Evolutionary conservation across 345 rosid genomes (phyloP).

Genomic region (Psidium friedrichsthalianum): DNA sequence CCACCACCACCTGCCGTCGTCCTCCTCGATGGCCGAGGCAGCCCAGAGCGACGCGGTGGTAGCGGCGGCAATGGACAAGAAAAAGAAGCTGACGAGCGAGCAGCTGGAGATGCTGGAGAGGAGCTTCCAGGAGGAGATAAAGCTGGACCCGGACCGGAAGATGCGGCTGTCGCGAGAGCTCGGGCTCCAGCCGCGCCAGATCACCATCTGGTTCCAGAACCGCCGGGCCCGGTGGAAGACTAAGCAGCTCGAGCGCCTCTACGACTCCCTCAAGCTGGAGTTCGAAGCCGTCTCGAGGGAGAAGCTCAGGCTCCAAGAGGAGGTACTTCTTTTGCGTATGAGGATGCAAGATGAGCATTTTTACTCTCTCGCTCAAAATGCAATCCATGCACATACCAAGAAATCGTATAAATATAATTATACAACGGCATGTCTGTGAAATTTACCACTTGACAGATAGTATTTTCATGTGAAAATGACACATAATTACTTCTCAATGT

Average conservation of each 20-base stretch:
- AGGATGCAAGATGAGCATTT: neutral
- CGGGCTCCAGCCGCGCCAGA: conserved; percentile 81
- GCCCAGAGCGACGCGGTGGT: neutral
- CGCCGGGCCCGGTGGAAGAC: conserved; percentile 86
- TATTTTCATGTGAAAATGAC: neutral
- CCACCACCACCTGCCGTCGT: neutral
- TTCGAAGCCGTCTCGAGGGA: conserved; percentile 50
- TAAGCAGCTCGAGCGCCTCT: conserved; percentile 69
- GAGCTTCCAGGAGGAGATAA: conserved; percentile 77
- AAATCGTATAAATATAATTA: neutral
- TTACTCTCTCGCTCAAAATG: neutral
- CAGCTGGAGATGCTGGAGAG: conserved; percentile 70
- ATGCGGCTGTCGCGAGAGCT: conserved; percentile 74
- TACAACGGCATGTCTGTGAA: neutral
- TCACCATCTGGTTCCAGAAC: conserved; percentile 93
- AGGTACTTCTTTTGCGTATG: conserved; percentile 24
- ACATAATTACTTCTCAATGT: neutral
- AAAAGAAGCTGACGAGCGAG: conserved; percentile 53
- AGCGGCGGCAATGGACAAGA: conserved; percentile 23
- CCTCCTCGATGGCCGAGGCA: neutral
- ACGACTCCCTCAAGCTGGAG: conserved; percentile 59
- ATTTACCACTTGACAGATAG: neutral
- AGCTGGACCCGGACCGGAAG: conserved; percentile 71
- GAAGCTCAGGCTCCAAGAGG: conserved; percentile 67
- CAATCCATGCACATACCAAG: neutral